Evolutionary conservation across 2,329 filamentous ascomycete species (phyloP).

Genomic region (Monilinia vaccinii-corymbosi): DNA sequence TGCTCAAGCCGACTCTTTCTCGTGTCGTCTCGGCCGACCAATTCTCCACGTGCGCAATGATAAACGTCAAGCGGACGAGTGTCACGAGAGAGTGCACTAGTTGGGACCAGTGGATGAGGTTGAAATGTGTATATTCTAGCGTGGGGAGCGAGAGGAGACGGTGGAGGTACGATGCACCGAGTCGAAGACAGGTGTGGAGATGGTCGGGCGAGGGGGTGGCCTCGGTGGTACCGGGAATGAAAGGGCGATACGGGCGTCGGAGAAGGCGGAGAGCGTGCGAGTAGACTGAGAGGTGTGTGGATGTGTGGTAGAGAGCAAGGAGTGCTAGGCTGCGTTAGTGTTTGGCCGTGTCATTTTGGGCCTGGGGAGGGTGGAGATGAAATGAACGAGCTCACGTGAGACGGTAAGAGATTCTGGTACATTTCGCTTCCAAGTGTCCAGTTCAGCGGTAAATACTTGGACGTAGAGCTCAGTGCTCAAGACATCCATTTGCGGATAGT

Average conservation of each 20-base stretch:
- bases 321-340: constrained; percentile 13
- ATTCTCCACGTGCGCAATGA: constrained; percentile 19
- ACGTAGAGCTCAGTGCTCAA: constrained; percentile 22
- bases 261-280: constrained; percentile 22
- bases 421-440: constrained; percentile 20
- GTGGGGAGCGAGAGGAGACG: constrained; percentile 22
- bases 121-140: constrained; percentile 17
- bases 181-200: not conserved
- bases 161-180: constrained; percentile 21
- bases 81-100: constrained; percentile 19
- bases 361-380: not conserved
- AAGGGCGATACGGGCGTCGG: constrained; percentile 17
- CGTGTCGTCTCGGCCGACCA: constrained; percentile 22
- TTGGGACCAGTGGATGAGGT: constrained; percentile 16
- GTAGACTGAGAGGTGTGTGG: constrained; percentile 18
- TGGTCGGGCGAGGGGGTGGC: not conserved
- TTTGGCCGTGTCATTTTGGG: not conserved
- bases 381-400: constrained; percentile 13
- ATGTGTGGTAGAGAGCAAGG: constrained; percentile 15
- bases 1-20: constrained; percentile 20
- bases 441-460: constrained; percentile 20
- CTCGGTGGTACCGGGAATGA: constrained; percentile 3
- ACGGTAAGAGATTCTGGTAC: constrained; percentile 12
- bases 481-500: constrained; percentile 13
- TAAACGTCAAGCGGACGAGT: constrained; percentile 22